Evolutionary conservation across 2,329 filamentous ascomycete genomes (phyloP), one percentile per base, ranked within the genome.

Genomic region (Bipolaris oryzae): DNA sequence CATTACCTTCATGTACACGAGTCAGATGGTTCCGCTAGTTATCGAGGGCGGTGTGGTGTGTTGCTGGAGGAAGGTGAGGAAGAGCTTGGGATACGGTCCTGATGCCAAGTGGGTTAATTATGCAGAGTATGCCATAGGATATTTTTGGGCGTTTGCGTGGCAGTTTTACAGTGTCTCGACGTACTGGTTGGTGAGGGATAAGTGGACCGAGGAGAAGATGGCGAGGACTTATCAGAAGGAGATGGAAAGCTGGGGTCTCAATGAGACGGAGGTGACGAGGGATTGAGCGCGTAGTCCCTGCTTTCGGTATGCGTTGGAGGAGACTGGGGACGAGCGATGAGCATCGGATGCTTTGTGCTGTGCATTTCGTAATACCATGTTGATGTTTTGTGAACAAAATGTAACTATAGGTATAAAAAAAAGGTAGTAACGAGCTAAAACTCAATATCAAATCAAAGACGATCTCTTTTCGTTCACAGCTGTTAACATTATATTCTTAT

Each of bases 1-100:
- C 11, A 60, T 67, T 23, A 38, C 60, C 2, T 15, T 57, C 6
- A 65, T 61, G 58, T 69, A 67, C 37, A 18, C 48, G 3, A 57
- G 16, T 18, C 66, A 69, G 52, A 62, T 68, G 37, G n/a, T 63
- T 10, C 61, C 66, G 7, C 57, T 69, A 42, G 28, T 60, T 10
- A 35, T 60, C 4, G 66, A 69, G 44, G 50, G 44, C 2, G 34
- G 55, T 7, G 51, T 62, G 11, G 46, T 54, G 52, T 11, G 23
- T 20, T 15, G 51, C 3, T 68, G 59, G 64, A 28, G 20, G 23
- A 25, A 15, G 7, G 39, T 38, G 7, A 50, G 46, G 5, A 37
- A 39, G 39, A 35, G 47, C 33, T 5, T 33, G 37, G 53, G 53
- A 6, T 25, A 58, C 23, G 23, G 20, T 6, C 31, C 23, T 5